Evolutionary conservation across 306 rosid genomes (phyloP), one percentile per base, ranked within the genome.

Genomic region (Vicia sativa): DNA sequence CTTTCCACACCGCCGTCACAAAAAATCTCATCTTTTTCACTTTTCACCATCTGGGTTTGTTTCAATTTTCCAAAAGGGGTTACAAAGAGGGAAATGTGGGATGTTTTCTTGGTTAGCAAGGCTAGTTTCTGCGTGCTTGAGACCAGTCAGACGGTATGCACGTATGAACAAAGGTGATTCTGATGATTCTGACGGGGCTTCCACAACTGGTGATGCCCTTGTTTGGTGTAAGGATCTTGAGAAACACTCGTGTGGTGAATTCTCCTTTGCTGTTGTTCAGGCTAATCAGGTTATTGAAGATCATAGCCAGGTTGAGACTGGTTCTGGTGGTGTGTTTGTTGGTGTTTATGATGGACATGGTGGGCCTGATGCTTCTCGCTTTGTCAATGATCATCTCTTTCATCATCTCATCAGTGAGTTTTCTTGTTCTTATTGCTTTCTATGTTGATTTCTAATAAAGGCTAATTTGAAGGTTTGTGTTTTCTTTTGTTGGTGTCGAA

Each of bases 31-130:
- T 31, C 9, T 31, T 52, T 10, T 23, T 4, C 7, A 38, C 1
- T 28, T 19, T 72, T 9, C 3, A 10, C 45, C 35, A 54, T 67
- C 75, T 72, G 82, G 78, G 77, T 43, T n/a, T 0, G 6, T 50
- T 34, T 5, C 5, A 11, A 4, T 50, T 50, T 50, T 11, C 9
- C 44, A 55, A 7, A 52, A 26, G 81, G 77, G 83, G 58, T 55
- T 13, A 37, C 79, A 73, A 82, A 57, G 73, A 79, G 82, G 91
- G 95, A 89, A 89, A 91, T 91, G 97, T 85, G 96, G 96, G 95
- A 91, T 91, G 97, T 87, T 91, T 84, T 87, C 96, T 91, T 86
- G 96, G 97, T 70, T 91, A 83, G 91, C 89, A 88, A 88, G 91
- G 87, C 74, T 87, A 65, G 87, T 84, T 57, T 81, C 89, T 49